Percentiles rank a stretch among this genome's conserved stretches.
These are phyloP conservation scores for Moelleriella libera DNA, from an alignment of 2,329 filamentous ascomycete species.

Conservation along the genomic window DNA sequence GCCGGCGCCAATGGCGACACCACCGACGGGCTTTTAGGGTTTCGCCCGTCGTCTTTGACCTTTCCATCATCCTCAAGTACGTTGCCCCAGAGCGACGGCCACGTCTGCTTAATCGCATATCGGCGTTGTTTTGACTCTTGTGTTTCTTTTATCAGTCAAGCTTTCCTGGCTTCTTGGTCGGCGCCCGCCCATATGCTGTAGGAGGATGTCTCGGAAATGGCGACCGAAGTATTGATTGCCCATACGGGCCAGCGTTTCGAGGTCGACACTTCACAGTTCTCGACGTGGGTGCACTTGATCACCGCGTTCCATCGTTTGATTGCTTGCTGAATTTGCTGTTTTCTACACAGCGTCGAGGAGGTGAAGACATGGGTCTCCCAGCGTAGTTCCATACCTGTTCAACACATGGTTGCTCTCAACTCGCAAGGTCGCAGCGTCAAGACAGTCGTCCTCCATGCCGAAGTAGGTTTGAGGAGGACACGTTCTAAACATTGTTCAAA, in stretches of 20 bases:
- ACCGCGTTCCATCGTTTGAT: not conserved
- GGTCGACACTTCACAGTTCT: slow-evolving; percentile 62
- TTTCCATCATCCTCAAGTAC: not conserved
- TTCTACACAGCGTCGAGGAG: slow-evolving; percentile 54
- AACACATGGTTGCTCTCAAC: slow-evolving; percentile 80
- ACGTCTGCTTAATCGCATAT: too few relatives aligned
- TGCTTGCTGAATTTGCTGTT: too few relatives aligned
- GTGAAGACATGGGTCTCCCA: slow-evolving; percentile 69
- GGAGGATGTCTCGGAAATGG: slow-evolving; percentile 54
- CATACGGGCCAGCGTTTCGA: slow-evolving; percentile 80
- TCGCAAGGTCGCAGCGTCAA: slow-evolving; percentile 73
- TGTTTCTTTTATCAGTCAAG: too few relatives aligned
- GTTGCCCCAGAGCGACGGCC: not conserved
- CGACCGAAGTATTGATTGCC: slow-evolving; percentile 80
- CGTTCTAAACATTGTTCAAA: not conserved
- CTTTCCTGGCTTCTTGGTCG: not conserved
- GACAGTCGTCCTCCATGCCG: slow-evolving; percentile 62
- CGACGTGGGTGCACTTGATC: slow-evolving; percentile 39
- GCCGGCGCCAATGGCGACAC: too few relatives aligned
- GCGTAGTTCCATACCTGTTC: slow-evolving; percentile 57
- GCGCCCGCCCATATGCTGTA: not conserved
- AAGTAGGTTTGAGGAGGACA: slow-evolving; percentile 36
- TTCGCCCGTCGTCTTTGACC: not conserved
- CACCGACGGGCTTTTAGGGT: too few relatives aligned
- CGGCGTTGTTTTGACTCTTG: too few relatives aligned